These are phyloP conservation scores for Coemansia sp. DNA, from an alignment of 192 early-diverging fungal genomes.

Conservation along the genomic window DNA sequence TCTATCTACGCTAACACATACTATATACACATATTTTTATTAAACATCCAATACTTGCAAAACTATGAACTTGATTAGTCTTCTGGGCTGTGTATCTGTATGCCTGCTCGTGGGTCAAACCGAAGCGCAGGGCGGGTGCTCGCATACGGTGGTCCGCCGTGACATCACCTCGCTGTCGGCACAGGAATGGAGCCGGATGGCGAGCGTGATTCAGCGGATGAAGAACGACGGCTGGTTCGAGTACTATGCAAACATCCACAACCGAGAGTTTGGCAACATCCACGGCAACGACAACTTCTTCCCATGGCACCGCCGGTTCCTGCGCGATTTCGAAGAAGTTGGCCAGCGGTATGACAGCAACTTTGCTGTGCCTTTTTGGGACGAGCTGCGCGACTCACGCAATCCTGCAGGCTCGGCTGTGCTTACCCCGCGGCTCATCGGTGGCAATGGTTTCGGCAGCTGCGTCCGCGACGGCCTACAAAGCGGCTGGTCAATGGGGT, in stretches of 20 bases:
- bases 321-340: slow-evolving; percentile 52
- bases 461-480: slow-evolving; percentile 46
- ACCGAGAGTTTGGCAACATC: slow-evolving; percentile 43
- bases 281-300: slow-evolving; percentile 54
- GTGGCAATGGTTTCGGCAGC: slow-evolving; percentile 42
- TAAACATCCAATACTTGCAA: background rate
- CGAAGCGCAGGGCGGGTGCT: slow-evolving; percentile 35
- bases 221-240: slow-evolving; percentile 43
- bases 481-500: slow-evolving; percentile 30
- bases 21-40: background rate
- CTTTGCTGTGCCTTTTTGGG: slow-evolving; percentile 59
- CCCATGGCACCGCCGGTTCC: slow-evolving; percentile 55
- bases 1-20: no score
- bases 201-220: slow-evolving; percentile 35
- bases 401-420: slow-evolving; percentile 42
- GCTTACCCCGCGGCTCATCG: slow-evolving; percentile 25
- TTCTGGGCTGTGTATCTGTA: slow-evolving; percentile 8
- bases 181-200: slow-evolving; percentile 36
- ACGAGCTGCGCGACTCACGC: slow-evolving; percentile 55
- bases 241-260: slow-evolving; percentile 42
- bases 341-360: slow-evolving; percentile 46
- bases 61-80: slow-evolving; percentile 1
- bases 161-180: slow-evolving; percentile 39
- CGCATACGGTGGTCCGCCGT: slow-evolving; percentile 17
- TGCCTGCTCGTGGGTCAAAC: slow-evolving; percentile 16